Evolutionary conservation across 306 rosid genomes (phyloP).

Genomic region (Canavalia gladiata): DNA sequence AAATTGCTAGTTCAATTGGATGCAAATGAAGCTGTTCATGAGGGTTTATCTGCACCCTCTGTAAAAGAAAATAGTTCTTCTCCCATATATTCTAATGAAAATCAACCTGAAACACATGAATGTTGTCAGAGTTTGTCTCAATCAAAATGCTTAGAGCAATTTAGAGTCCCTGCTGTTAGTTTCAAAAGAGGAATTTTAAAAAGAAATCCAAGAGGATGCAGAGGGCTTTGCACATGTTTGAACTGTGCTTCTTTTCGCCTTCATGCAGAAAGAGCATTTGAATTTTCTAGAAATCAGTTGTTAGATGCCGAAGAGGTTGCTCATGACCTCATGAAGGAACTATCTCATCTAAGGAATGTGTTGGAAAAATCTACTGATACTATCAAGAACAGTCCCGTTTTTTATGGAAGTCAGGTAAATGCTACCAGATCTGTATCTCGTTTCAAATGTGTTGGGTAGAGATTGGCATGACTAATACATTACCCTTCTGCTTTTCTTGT

Average conservation of each 20-base stretch:
- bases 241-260: conserved; percentile 85
- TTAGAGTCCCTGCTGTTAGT: conserved; percentile 23
- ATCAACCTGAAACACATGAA: conserved; percentile 45
- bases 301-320: conserved; percentile 81
- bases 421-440: conserved; percentile 10
- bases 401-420: conserved; percentile 60
- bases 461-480: conserved; percentile 2
- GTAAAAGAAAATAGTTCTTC: conserved; percentile 40
- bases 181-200: conserved; percentile 59
- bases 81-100: conserved; percentile 34
- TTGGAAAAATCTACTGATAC: conserved; percentile 55
- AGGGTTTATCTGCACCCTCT: conserved; percentile 44
- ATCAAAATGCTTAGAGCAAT: conserved; percentile 36
- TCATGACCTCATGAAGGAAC: conserved; percentile 70
- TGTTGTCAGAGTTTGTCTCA: conserved; percentile 46
- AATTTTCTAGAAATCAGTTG: conserved; percentile 83
- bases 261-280: conserved; percentile 90
- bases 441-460: conserved; percentile 23
- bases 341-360: conserved; percentile 62
- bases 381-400: conserved; percentile 42
- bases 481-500: neutral
- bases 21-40: conserved; percentile 29
- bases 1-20: conserved; percentile 43
- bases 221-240: conserved; percentile 89
- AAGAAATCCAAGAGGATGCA: conserved; percentile 90